phyloP scores from a whole-genome alignment of 2,329 filamentous ascomycete genomes.

The Cladobotryum protrusum region DNA sequence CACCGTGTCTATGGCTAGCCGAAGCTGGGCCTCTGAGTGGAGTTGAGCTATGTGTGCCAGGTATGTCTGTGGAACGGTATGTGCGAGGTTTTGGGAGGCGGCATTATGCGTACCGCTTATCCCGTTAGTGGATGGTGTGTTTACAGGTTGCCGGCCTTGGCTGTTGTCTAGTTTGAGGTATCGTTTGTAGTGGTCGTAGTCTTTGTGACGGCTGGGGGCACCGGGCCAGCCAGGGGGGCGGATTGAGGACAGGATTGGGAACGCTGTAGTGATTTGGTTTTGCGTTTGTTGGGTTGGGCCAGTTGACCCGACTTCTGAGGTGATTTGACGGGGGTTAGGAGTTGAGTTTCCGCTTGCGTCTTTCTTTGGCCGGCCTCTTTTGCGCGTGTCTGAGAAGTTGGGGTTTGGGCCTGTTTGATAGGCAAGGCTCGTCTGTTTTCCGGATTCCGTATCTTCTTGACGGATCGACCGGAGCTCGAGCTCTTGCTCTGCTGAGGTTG shows the following conservation, averaged over 20 bases:
- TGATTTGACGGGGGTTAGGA: background rate
- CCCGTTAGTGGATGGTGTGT: background rate
- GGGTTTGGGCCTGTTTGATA: background rate
- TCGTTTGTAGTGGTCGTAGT: constrained; percentile 7
- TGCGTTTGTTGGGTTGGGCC: background rate
- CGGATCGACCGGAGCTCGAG: constrained; percentile 14
- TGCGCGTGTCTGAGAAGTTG: background rate
- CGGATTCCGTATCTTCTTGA: constrained; percentile 8
- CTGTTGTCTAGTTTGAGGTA: constrained; percentile 2
- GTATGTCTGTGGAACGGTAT: background rate
- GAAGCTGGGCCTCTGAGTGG: constrained; percentile 51
- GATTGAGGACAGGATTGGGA: background rate
- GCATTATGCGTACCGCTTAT: background rate
- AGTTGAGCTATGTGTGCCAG: background rate
- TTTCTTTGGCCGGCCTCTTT: constrained; percentile 7
- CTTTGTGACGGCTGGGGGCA: constrained; percentile 2
- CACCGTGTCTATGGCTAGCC: constrained; percentile 57
- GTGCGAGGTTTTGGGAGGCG: background rate
- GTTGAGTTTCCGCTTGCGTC: background rate
- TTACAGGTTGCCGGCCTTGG: background rate
- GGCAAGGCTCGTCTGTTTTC: constrained; percentile 1
- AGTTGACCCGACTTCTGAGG: background rate
- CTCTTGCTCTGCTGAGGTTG: constrained; percentile 22
- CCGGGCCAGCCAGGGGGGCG: background rate
- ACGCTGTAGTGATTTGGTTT: background rate